phyloP scores from a whole-genome alignment of 257 asterid species.

The Solanum boliviense region DNA sequence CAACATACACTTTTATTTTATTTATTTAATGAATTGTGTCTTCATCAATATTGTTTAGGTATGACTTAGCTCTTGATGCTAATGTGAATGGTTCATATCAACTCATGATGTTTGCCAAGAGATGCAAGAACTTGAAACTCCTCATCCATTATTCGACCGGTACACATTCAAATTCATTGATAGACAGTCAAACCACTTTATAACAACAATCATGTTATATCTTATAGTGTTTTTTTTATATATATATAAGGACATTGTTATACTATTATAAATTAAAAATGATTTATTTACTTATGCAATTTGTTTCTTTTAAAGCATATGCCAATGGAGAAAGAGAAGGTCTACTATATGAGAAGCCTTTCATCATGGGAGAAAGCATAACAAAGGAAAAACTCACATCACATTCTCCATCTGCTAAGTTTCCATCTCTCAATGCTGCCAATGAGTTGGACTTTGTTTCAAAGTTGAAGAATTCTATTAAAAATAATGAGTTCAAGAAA shows the following conservation, averaged over 20 bases:
- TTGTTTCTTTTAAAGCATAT: neutral
- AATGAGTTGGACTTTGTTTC: slow-evolving; percentile 12
- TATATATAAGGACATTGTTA: too few relatives aligned
- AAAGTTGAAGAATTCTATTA: neutral
- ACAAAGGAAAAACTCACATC: neutral
- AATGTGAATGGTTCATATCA: slow-evolving; percentile 18
- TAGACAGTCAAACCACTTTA: neutral
- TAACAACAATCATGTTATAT: neutral
- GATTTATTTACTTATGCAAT: neutral
- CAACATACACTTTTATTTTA: neutral
- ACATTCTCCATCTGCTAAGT: neutral
- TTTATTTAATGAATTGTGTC: neutral
- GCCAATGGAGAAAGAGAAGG: neutral
- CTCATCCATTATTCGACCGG: slow-evolving; percentile 16
- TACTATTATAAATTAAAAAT: neutral
- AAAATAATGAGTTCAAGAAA: neutral
- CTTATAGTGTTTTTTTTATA: too few relatives aligned
- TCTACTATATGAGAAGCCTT: neutral
- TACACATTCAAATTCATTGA: neutral
- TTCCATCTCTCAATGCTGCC: slow-evolving; percentile 7
- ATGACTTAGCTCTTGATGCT: slow-evolving; percentile 12
- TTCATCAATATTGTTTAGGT: neutral
- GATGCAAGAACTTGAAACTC: slow-evolving; percentile 37
- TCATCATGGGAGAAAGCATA: neutral
- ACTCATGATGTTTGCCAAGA: slow-evolving; percentile 26